Evolutionary conservation across 768 basidiomycete genomes (phyloP).

Genomic region (Pholiota molesta): DNA sequence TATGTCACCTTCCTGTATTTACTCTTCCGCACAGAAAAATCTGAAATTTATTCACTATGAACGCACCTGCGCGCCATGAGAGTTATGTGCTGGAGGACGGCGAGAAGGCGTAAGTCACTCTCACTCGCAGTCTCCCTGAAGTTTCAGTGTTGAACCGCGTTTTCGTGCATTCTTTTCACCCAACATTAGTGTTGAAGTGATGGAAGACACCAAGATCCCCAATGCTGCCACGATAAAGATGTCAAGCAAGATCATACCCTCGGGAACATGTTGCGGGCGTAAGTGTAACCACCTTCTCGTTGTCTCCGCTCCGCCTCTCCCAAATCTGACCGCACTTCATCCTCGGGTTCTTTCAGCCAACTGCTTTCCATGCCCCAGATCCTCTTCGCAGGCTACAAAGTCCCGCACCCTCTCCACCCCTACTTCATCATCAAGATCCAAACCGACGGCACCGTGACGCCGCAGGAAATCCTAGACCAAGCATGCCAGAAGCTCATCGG

Average conservation of each 20-base stretch:
- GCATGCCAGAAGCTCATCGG: conserved; percentile 84
- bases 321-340: not conserved
- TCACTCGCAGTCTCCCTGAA: conserved; percentile 14
- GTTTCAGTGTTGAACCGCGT: conserved; percentile 2
- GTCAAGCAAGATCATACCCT: conserved; percentile 98
- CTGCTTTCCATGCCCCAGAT: conserved; percentile 86
- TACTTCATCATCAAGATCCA: conserved; percentile 95
- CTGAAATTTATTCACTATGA: conserved; percentile 54
- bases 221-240: conserved; percentile 96
- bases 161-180: not conserved
- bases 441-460: conserved; percentile 86
- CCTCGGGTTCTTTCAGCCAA: conserved; percentile 56
- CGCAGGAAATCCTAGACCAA: conserved; percentile 79
- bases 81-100: conserved; percentile 91
- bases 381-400: conserved; percentile 97
- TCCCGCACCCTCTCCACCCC: conserved; percentile 94
- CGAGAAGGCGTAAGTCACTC: conserved; percentile 84
- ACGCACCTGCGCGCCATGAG: conserved; percentile 93
- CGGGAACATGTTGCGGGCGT: conserved; percentile 96
- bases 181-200: conserved; percentile 74
- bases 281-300: conserved; percentile 12
- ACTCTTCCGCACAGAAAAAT: conserved; percentile 17
- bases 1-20: conserved; percentile 18
- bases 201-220: conserved; percentile 96
- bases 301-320: conserved; percentile 1